Evolutionary conservation across 2,329 filamentous ascomycete genomes (phyloP).

Genomic region (Raffaelea ambrosiae): DNA sequence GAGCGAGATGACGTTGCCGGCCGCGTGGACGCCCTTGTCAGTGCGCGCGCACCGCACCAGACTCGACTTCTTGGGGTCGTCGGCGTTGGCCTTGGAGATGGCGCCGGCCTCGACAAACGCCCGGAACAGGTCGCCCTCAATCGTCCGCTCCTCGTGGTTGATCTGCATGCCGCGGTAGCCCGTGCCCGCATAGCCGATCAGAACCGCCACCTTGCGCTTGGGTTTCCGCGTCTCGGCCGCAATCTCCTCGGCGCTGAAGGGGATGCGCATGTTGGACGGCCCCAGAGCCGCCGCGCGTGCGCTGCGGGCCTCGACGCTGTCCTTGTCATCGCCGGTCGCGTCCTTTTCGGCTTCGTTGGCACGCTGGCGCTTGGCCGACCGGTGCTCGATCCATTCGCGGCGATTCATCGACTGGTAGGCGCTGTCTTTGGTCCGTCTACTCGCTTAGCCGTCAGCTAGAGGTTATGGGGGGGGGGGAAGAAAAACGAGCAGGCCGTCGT

Average conservation of each 20-base stretch:
- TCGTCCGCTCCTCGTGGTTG: constrained; percentile 73
- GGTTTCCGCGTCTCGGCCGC: constrained; percentile 72
- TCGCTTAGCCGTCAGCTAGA: no score
- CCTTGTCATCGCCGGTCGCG: no score
- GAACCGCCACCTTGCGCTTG: constrained; percentile 91
- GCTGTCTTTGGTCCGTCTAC: no score
- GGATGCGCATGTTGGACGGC: constrained; percentile 47
- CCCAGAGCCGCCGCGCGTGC: constrained; percentile 8
- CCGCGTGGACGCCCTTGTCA: constrained; percentile 95
- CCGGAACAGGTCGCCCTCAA: constrained; percentile 89
- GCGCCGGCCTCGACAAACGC: constrained; percentile 87
- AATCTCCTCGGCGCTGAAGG: constrained; percentile 69
- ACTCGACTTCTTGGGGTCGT: constrained; percentile 93
- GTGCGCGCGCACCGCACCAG: constrained; percentile 90
- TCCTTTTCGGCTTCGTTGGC: no score
- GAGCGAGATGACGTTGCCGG: constrained; percentile 87
- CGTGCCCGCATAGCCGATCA: constrained; percentile 92
- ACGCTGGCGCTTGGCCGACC: no score
- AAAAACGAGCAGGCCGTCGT: no score
- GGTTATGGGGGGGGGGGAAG: no score
- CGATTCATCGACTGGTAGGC: no score
- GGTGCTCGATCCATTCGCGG: no score
- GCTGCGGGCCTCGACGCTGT: constrained; percentile 17
- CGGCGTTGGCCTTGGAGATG: constrained; percentile 92
- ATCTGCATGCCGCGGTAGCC: constrained; percentile 98